Evolutionary conservation across 225 moss, liverwort and hornwort genomes (phyloP).

Genomic region (Physcomitrium patens): DNA sequence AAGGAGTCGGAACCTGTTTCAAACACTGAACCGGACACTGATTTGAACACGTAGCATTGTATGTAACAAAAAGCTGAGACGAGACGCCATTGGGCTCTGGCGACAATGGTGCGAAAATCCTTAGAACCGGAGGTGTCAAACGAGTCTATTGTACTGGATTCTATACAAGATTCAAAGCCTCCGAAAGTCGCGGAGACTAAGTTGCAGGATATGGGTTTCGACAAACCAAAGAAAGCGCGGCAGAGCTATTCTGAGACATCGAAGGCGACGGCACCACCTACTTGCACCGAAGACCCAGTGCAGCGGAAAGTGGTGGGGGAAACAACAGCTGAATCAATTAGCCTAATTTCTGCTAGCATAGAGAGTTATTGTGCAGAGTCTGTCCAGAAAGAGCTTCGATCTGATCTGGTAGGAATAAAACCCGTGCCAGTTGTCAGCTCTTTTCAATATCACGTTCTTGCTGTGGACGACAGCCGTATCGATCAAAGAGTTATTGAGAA

Average conservation of each 20-base stretch:
- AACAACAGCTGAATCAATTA: conserved; percentile 37
- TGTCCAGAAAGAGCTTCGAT: conserved; percentile 36
- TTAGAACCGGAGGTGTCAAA: conserved; percentile 19
- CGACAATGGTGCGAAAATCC: conserved; percentile 42
- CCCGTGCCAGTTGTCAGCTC: conserved; percentile 10
- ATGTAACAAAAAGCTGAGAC: conserved; percentile 11
- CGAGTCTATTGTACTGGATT: conserved; percentile 5
- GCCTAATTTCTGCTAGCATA: conserved; percentile 35
- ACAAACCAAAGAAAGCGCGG: conserved; percentile 36
- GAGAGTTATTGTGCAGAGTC: conserved; percentile 29
- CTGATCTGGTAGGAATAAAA: conserved; percentile 28
- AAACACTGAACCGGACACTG: conserved; percentile 9
- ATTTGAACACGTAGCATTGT: not conserved
- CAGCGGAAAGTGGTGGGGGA: conserved; percentile 50
- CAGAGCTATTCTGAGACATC: conserved; percentile 32
- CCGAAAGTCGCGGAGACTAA: conserved; percentile 20
- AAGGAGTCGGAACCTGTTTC: conserved; percentile 44
- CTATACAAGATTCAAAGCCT: conserved; percentile 24
- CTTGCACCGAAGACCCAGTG: conserved; percentile 28
- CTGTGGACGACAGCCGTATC: conserved; percentile 58
- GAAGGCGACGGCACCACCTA: conserved; percentile 18
- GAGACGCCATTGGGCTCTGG: conserved; percentile 6
- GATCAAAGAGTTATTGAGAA: conserved; percentile 55
- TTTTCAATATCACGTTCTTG: conserved; percentile 53
- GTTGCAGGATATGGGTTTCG: conserved; percentile 36